These are phyloP conservation scores for Colletotrichum liaoningense DNA, from an alignment of 2,329 filamentous ascomycete genomes.

Conservation along the genomic window DNA sequence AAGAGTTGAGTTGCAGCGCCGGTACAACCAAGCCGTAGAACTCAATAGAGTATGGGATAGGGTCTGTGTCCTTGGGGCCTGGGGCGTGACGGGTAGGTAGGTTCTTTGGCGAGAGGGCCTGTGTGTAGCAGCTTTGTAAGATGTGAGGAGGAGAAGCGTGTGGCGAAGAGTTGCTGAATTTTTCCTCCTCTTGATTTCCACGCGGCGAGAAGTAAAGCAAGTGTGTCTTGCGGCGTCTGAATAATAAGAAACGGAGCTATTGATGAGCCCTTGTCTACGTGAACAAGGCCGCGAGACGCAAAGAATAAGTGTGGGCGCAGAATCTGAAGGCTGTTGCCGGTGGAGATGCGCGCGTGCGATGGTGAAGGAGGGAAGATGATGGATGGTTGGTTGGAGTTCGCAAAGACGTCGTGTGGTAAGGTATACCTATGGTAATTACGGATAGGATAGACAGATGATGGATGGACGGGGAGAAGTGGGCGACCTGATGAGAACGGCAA, in stretches of 20 bases:
- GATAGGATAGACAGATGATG: constrained; percentile 16
- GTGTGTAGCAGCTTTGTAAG: constrained; percentile 28
- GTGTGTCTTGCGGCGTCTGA: background rate
- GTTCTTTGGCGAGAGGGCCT: constrained; percentile 27
- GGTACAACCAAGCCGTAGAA: constrained; percentile 35
- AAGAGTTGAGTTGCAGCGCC: constrained; percentile 33
- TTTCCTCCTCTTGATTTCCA: background rate
- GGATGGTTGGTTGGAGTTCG: constrained; percentile 36
- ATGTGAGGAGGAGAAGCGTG: constrained; percentile 6
- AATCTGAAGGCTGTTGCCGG: constrained; percentile 26
- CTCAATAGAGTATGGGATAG: constrained; percentile 25
- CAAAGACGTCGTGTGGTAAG: constrained; percentile 31
- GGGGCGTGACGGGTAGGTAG: constrained; percentile 24
- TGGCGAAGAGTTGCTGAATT: constrained; percentile 16
- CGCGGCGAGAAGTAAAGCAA: background rate
- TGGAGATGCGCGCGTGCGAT: constrained; percentile 31
- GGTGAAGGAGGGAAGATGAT: constrained; percentile 36
- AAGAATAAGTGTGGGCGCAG: constrained; percentile 3
- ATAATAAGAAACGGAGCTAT: background rate
- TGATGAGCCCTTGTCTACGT: background rate
- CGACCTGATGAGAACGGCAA: constrained; percentile 32
- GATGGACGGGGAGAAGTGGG: constrained; percentile 34
- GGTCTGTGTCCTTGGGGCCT: constrained; percentile 30
- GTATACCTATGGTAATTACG: background rate
- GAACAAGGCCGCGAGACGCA: background rate